Base-by-base conservation (phyloP, 2,329 filamentous ascomycete genomes). In the Ceratocystis colombiana region DNA sequence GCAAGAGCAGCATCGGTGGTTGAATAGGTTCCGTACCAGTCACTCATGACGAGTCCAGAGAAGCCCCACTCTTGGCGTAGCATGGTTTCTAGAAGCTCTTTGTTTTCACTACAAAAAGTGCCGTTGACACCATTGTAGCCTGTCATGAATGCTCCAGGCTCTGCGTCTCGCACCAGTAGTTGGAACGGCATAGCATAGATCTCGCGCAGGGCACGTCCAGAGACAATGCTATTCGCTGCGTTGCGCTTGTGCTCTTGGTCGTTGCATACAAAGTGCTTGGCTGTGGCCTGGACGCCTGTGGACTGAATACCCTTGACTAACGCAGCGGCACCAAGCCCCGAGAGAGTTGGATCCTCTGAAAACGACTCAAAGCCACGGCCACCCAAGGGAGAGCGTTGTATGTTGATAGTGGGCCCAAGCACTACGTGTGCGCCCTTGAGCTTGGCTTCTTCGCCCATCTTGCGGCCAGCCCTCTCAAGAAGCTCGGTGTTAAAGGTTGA, bases 401-500 rank as follows among this genome's bases (percentile, higher is more conserved):
- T 84, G 72, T 85, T 84, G 71, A 86, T 83, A 25, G 84, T 86
- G 3, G 84, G 84, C 0, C 84, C 84, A 0, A 95, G 80, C 20
- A 90, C 74, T 8, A 91, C 83, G 73, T 95, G 86, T 37, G 92
- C 79, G 41, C 89, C 89, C 70, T 87, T 85, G 8, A 82, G 78
- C 64, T 82, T 83, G 28, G 87, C 83, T 75, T 95, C 90, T 37
- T 81, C 78, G 2, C 85, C 90, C 72, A 90, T 80, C 63, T 82
- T 87, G 69, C 80, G 79, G 1, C 88, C 90, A 15, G 89, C 82
- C 70, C 84, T 77, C 65, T 86, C 84, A 76, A 94, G 90, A 62
- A 94, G 77, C 1, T 85, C 81, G 57, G 84, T 82, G 73, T 91
- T 90, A 88, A 89, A 95, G 0, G 89, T 94, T 1, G 88, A 83